phyloP scores from a whole-genome alignment of 257 asterid genomes.

The Gynochthodes officinalis region DNA sequence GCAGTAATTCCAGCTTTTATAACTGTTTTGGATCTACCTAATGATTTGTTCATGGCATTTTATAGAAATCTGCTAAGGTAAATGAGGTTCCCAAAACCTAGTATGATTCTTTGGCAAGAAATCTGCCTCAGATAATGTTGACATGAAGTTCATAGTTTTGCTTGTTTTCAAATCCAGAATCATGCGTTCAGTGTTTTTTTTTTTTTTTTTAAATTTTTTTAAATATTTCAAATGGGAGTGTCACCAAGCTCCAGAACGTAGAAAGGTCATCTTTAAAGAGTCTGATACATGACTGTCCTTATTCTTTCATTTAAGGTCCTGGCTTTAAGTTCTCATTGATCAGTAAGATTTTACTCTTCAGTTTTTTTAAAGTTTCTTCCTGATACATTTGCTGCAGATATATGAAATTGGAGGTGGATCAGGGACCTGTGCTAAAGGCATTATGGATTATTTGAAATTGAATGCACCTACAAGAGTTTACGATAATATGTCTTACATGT shows the following conservation, averaged over 20 bases:
- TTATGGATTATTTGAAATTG: constrained; percentile 89
- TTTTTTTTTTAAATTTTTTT: too few relatives aligned
- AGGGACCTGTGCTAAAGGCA: constrained; percentile 97
- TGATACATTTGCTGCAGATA: constrained; percentile 48
- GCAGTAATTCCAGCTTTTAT: neutral
- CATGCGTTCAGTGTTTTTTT: neutral
- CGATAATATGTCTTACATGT: constrained; percentile 78
- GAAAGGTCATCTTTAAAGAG: neutral
- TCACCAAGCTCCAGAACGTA: neutral
- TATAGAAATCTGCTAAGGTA: neutral
- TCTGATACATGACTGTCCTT: neutral
- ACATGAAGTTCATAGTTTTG: neutral
- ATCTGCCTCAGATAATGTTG: too few relatives aligned
- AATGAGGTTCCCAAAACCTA: neutral
- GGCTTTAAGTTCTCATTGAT: neutral
- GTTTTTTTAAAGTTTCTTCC: neutral
- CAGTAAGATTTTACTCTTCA: neutral
- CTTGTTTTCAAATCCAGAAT: neutral
- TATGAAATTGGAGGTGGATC: constrained; percentile 99
- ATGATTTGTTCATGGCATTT: neutral
- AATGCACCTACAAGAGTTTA: constrained; percentile 96
- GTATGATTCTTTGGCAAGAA: neutral
- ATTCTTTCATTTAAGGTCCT: neutral
- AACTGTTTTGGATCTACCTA: neutral
- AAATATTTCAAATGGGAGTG: neutral